These are phyloP conservation scores for Proliferodiscus dingleyae DNA, from an alignment of 2,329 filamentous ascomycete species.

Conservation along the genomic window DNA sequence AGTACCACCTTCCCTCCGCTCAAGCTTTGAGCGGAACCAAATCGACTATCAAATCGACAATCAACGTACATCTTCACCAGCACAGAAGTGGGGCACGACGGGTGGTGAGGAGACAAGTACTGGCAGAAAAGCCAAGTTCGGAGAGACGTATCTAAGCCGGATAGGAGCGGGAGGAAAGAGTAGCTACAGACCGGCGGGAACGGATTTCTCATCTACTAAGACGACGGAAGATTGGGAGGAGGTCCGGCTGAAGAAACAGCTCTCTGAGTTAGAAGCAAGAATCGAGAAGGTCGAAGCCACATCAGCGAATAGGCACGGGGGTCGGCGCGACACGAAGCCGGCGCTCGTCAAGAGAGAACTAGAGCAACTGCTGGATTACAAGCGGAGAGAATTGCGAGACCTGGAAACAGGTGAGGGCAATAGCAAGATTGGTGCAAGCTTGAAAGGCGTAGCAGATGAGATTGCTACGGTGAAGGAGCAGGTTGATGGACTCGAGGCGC, in stretches of 20 bases:
- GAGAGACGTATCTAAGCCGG: slow-evolving; percentile 90
- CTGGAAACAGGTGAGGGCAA: slow-evolving; percentile 67
- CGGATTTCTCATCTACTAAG: slow-evolving; percentile 81
- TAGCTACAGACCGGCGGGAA: slow-evolving; percentile 76
- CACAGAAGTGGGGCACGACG: slow-evolving; percentile 73
- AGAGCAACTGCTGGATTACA: slow-evolving; percentile 92
- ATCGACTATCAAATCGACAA: slow-evolving; percentile 94
- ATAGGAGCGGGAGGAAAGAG: slow-evolving; percentile 73
- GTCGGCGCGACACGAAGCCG: slow-evolving; percentile 72
- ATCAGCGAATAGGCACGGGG: slow-evolving; percentile 58
- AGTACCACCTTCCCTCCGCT: slow-evolving; percentile 83
- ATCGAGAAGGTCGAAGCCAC: slow-evolving; percentile 76
- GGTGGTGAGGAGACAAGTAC: slow-evolving; percentile 76
- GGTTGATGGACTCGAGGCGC: slow-evolving; percentile 81
- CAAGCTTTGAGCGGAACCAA: slow-evolving; percentile 90
- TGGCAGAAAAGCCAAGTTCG: slow-evolving; percentile 93
- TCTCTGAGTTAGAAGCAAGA: slow-evolving; percentile 83
- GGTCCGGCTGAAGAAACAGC: slow-evolving; percentile 87
- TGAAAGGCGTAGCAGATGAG: slow-evolving; percentile 80
- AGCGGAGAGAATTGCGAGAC: slow-evolving; percentile 72
- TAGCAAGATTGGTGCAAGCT: slow-evolving; percentile 62
- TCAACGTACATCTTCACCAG: slow-evolving; percentile 54
- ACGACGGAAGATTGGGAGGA: slow-evolving; percentile 96
- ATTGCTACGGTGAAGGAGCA: slow-evolving; percentile 89
- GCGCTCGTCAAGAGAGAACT: slow-evolving; percentile 91